Conservation (phyloP, 352 stramenopile genomes). For the Phytopythium ostracodes region DNA sequence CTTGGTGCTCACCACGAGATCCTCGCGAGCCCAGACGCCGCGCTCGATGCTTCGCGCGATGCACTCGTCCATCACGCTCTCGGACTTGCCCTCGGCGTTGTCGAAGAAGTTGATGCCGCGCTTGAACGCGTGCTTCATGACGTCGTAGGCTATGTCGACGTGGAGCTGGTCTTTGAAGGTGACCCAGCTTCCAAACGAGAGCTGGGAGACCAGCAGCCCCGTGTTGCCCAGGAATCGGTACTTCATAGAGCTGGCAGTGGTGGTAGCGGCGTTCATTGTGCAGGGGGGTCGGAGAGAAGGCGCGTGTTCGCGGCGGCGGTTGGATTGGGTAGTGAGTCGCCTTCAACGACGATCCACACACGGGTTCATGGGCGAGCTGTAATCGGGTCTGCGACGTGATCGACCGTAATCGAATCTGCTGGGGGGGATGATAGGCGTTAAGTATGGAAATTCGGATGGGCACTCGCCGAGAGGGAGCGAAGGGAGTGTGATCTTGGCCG, state of each 20-base stretch:
- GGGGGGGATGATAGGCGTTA: too few species aligned
- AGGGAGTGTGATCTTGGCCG: too few species aligned
- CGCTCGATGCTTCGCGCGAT: slow-evolving; percentile 39
- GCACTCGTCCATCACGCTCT: slow-evolving; percentile 47
- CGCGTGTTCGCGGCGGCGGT: not conserved
- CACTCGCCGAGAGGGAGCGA: too few species aligned
- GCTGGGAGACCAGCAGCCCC: slow-evolving; percentile 37
- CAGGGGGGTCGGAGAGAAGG: too few species aligned
- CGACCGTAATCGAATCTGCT: not conserved
- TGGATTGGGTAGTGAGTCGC: not conserved
- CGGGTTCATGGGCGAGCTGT: not conserved
- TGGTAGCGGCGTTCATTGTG: slow-evolving; percentile 16
- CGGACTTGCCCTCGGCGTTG: slow-evolving; percentile 41
- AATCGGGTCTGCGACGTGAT: not conserved
- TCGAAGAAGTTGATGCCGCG: slow-evolving; percentile 67
- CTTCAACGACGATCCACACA: too few species aligned
- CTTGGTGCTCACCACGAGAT: slow-evolving; percentile 67
- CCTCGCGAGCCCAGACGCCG: slow-evolving; percentile 36
- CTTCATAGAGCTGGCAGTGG: slow-evolving; percentile 29
- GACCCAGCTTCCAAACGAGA: slow-evolving; percentile 48
- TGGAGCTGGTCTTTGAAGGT: slow-evolving; percentile 42
- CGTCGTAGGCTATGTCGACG: slow-evolving; percentile 40
- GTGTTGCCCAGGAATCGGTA: slow-evolving; percentile 47
- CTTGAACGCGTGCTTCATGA: slow-evolving; percentile 51
- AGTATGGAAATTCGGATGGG: too few species aligned